phyloP scores from a whole-genome alignment of 805 yeast species.

The Ascoidea asiatica region DNA sequence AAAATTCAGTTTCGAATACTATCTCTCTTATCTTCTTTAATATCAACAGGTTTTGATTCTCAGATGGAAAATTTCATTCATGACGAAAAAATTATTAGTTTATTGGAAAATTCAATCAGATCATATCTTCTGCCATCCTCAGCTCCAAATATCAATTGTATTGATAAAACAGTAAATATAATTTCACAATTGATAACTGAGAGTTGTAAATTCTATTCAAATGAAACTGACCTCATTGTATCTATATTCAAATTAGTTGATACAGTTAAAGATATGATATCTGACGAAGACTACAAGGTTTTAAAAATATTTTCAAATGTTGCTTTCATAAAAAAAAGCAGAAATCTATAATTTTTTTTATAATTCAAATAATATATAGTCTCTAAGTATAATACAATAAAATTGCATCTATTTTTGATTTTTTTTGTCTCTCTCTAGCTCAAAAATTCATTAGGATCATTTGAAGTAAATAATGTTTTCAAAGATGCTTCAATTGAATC shows the following conservation, averaged over 20 bases:
- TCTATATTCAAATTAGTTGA: conserved; percentile 25
- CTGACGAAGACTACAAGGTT: conserved; percentile 37
- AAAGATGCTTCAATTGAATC: conserved; percentile 36
- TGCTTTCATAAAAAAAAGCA: too few species aligned
- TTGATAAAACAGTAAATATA: conserved; percentile 44
- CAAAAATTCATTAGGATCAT: conserved; percentile 32
- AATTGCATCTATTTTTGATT: neutral
- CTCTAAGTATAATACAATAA: neutral
- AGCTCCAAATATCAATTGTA: conserved; percentile 25
- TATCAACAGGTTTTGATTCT: conserved; percentile 35
- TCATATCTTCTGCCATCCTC: too few species aligned
- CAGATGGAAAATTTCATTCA: conserved; percentile 20
- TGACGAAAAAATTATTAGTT: conserved; percentile 19
- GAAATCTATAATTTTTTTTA: conserved; percentile 15
- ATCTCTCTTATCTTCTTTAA: conserved; percentile 43
- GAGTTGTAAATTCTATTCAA: conserved; percentile 30
- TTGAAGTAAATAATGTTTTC: conserved; percentile 31
- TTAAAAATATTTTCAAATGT: too few species aligned
- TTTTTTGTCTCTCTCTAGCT: conserved; percentile 11
- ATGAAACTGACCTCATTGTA: conserved; percentile 25
- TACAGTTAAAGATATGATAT: conserved; percentile 31
- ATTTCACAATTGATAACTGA: conserved; percentile 30
- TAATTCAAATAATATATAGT: conserved; percentile 13
- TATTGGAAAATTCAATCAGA: conserved; percentile 20
- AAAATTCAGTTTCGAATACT: conserved; percentile 39